Evolutionary conservation across 768 basidiomycete genomes (phyloP), one percentile per base, ranked within the genome.

Genomic region (Gymnopilus junonius): DNA sequence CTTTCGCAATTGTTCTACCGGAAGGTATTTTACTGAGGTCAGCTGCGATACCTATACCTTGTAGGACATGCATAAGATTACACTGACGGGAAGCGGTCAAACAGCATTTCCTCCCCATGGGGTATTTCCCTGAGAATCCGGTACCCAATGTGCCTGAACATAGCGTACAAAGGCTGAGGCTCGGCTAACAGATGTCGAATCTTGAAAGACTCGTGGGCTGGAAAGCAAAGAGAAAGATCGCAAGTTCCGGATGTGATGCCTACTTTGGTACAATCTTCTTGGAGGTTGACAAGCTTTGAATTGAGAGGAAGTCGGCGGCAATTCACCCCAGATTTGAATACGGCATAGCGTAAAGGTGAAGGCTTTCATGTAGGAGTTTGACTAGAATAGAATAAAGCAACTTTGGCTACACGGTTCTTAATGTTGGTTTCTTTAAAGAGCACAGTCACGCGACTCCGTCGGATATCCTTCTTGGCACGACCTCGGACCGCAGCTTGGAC

Each of bases 71-170:
- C 39, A 39, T n/a, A 57, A 39, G 53, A 55, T 51, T 50, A 21
- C 12, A 58, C 21, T 51, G 48, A 51, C 48, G 32, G 48, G 46
- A 40, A 63, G 39, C 17, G 40, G 17, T 53, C 51, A 31, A 37
- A 59, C 50, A 46, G 51, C 58, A 45, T 60, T 58, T 39, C 55
- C 50, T 55, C 63, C 64, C 64, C 64, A 48, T 61, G 64, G 64
- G 63, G 63, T 12, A 32, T 54, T 53, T 55, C 58, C 31, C 64
- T 59, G 64, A 61, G 45, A 46, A 43, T 27, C 15, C 34, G 45
- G 39, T 37, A 7, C 43, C 34, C 17, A 57, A 64, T 31, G 63
- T 64, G 63, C 63, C 63, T 64, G 63, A 31, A 25, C n/a, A 32
- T 45, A 55, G 43, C 32, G 51, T 61, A 32, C 51, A 40, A 55